These are phyloP conservation scores for Hygrocybe punicea DNA, from an alignment of 768 basidiomycete genomes.

Conservation along the genomic window DNA sequence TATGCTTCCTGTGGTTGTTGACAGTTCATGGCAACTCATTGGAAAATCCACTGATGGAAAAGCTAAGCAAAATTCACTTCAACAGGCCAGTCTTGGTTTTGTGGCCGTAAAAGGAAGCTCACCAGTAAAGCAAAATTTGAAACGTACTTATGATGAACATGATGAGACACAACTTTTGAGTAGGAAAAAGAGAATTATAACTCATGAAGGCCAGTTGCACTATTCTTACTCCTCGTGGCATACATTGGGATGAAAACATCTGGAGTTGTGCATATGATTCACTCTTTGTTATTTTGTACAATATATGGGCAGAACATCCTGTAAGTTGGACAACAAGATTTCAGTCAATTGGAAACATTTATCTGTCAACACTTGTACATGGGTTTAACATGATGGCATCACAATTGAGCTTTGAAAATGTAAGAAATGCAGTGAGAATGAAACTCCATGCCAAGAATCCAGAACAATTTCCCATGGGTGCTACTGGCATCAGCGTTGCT, in stretches of 20 bases:
- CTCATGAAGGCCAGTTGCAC: not conserved
- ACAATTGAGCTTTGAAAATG: slow-evolving; percentile 33
- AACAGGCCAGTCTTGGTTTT: slow-evolving; percentile 4
- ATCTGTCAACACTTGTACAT: no score
- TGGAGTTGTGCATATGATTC: slow-evolving; percentile 23
- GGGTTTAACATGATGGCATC: no score
- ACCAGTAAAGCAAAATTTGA: no score
- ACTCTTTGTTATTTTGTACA: no score
- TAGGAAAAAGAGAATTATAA: slow-evolving; percentile 6
- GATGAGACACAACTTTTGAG: not conserved
- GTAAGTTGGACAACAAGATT: not conserved
- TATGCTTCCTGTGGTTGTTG: not conserved
- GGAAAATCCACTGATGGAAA: not conserved
- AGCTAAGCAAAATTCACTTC: not conserved
- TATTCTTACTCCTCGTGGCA: not conserved
- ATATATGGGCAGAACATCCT: no score
- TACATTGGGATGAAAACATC: slow-evolving; percentile 10
- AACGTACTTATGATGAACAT: no score
- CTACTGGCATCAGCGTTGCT: no score
- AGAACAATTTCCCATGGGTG: no score
- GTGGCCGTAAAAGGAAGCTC: slow-evolving; percentile 1
- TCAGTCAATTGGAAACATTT: no score
- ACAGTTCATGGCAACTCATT: slow-evolving; percentile 1
- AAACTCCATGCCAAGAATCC: no score
- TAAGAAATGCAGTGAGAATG: slow-evolving; percentile 19